Percentiles rank a stretch among this genome's conserved stretches.
Conservation (phyloP, 2,329 filamentous ascomycete genomes). For the Cladophialophora psammophila region DNA sequence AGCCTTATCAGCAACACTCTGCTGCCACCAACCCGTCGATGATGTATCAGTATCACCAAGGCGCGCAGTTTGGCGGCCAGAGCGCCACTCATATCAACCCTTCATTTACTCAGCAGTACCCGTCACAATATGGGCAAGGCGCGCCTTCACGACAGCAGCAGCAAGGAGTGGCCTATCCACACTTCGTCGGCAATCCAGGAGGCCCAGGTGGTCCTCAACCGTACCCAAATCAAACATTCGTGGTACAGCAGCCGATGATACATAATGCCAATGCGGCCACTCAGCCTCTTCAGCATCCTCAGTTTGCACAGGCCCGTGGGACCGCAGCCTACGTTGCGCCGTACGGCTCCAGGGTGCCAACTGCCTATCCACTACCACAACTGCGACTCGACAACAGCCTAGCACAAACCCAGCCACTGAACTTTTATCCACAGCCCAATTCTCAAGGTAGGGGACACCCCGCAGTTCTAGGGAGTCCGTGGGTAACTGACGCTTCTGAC, state of each 20-base stretch:
- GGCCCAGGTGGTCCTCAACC: constrained; percentile 14
- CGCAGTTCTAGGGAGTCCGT: no score
- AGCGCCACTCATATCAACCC: constrained; percentile 32
- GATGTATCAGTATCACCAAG: constrained; percentile 40
- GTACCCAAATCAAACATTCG: constrained; percentile 27
- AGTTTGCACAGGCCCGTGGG: constrained; percentile 26
- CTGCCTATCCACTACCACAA: constrained; percentile 34
- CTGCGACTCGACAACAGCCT: constrained; percentile 34
- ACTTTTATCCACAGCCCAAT: constrained; percentile 29
- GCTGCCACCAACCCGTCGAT: constrained; percentile 28
- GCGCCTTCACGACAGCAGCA: constrained; percentile 33
- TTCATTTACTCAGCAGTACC: constrained; percentile 38
- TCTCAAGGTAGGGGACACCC: constrained; percentile 29
- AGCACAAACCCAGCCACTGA: constrained; percentile 13
- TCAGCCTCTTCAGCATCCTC: constrained; percentile 24
- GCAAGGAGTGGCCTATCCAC: constrained; percentile 32
- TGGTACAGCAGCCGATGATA: constrained; percentile 31
- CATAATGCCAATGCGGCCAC: constrained; percentile 15
- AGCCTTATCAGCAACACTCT: constrained; percentile 28
- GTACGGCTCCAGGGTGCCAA: constrained; percentile 24
- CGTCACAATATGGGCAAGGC: constrained; percentile 36
- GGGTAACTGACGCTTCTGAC: constrained; percentile 19
- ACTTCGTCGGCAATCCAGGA: constrained; percentile 19
- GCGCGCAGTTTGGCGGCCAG: constrained; percentile 42
- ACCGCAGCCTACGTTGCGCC: constrained; percentile 15